These are phyloP conservation scores for Suillus brevipes DNA, from an alignment of 768 basidiomycete genomes.

Conservation along the genomic window DNA sequence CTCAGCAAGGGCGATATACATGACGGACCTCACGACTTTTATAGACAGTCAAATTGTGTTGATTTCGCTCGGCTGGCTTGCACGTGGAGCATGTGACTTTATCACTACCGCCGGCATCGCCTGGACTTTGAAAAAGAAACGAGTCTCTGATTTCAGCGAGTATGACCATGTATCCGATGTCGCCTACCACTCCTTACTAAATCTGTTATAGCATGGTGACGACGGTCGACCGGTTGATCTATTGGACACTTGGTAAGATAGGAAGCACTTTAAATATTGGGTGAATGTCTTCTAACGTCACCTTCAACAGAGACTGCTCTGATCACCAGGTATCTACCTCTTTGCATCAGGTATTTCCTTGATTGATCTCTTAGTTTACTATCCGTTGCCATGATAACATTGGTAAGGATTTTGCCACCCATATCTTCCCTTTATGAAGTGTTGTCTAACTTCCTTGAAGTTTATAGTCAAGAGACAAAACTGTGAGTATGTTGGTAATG, in stretches of 20 bases:
- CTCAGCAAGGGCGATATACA: not conserved
- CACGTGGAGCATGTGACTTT: slow-evolving; percentile 1
- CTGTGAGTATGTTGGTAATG: not conserved
- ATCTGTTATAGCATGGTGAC: not conserved
- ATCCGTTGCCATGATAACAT: not conserved
- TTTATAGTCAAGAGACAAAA: not conserved
- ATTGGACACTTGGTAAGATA: not conserved
- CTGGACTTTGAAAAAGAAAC: slow-evolving; percentile 1
- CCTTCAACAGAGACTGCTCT: slow-evolving; percentile 3
- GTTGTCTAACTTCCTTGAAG: not conserved
- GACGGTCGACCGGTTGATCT: not conserved
- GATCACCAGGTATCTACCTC: not conserved
- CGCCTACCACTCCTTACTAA: not conserved
- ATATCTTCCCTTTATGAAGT: not conserved
- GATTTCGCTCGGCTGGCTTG: not conserved
- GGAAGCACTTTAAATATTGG: not conserved
- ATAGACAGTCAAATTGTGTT: not conserved
- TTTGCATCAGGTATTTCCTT: not conserved
- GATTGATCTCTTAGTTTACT: not conserved
- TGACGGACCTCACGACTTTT: not conserved
- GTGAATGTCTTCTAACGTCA: not conserved
- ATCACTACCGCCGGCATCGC: slow-evolving; percentile 3
- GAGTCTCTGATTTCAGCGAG: not conserved
- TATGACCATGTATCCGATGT: not conserved
- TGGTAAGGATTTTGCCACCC: not conserved